Evolutionary conservation across 2,329 filamentous ascomycete genomes (phyloP).

Genomic region (Emergomyces africanus): DNA sequence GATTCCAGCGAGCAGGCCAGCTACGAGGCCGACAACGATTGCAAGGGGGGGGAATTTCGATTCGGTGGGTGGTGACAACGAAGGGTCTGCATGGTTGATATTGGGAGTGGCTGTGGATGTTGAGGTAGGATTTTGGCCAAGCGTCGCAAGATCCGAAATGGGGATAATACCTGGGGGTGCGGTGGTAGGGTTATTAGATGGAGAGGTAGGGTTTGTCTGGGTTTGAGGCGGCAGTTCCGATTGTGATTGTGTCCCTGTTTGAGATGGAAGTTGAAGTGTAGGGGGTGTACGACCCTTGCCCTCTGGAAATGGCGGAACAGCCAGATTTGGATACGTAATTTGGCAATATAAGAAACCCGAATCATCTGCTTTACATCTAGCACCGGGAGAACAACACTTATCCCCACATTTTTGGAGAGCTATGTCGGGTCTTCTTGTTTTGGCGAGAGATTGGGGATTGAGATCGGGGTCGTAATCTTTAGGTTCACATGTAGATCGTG

Average conservation of each 20-base stretch:
- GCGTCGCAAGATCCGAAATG: not conserved
- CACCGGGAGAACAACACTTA: conserved; percentile 26
- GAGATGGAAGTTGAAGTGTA: conserved; percentile 4
- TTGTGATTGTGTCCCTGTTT: conserved; percentile 15
- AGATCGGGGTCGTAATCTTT: conserved; percentile 28
- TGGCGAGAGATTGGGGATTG: conserved; percentile 25
- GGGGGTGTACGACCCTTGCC: not conserved
- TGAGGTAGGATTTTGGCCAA: conserved; percentile 6
- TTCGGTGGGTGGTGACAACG: conserved; percentile 18
- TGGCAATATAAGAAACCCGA: not conserved
- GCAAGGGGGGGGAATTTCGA: conserved; percentile 28
- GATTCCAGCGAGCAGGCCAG: conserved; percentile 32
- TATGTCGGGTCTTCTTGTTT: conserved; percentile 30
- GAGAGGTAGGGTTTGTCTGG: conserved; percentile 6
- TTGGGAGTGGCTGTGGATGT: conserved; percentile 12
- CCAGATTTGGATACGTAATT: not conserved
- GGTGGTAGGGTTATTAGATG: conserved; percentile 8
- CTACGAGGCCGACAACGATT: conserved; percentile 34
- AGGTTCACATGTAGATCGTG: conserved; percentile 32
- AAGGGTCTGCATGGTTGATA: conserved; percentile 12
- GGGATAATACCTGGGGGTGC: not conserved
- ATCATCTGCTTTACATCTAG: not conserved
- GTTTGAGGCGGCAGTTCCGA: conserved; percentile 12
- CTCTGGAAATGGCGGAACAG: not conserved
- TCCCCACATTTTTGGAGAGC: conserved; percentile 30